Conservation (phyloP, 139 green algal genomes). For the Haematococcus sp. region DNA sequence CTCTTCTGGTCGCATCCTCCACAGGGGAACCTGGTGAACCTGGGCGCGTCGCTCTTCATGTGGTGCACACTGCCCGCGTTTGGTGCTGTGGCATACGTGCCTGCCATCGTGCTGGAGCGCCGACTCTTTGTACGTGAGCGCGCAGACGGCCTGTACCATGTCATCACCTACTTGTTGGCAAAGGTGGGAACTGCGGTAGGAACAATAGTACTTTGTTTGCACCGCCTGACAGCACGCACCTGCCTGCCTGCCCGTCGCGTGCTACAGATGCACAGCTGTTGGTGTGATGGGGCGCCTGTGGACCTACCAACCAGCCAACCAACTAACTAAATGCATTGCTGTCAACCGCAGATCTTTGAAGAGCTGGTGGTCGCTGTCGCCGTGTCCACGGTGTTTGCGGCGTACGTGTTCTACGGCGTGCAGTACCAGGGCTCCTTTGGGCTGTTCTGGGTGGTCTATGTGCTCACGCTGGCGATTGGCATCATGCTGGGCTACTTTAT, state of each 20-base stretch:
- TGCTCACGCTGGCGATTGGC: slow-evolving; percentile 21
- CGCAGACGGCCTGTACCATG: slow-evolving; percentile 74
- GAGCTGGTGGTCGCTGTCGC: neutral
- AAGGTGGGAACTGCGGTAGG: slow-evolving; percentile 72
- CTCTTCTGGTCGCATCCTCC: too few relatives aligned
- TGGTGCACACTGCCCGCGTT: slow-evolving; percentile 65
- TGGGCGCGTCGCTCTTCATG: slow-evolving; percentile 64
- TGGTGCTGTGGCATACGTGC: slow-evolving; percentile 71
- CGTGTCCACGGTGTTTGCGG: neutral
- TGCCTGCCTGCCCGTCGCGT: neutral
- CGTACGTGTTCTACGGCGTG: slow-evolving; percentile 17
- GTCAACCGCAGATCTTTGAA: too few relatives aligned
- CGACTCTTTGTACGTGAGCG: slow-evolving; percentile 73
- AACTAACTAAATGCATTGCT: neutral
- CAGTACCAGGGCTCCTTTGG: slow-evolving; percentile 33
- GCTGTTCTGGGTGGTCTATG: slow-evolving; percentile 53
- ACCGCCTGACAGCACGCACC: too few relatives aligned
- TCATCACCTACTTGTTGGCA: slow-evolving; percentile 69
- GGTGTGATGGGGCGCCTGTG: too few relatives aligned
- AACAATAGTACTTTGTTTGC: slow-evolving; percentile 14
- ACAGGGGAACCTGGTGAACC: slow-evolving; percentile 39
- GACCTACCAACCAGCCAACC: too few relatives aligned
- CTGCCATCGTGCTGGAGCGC: slow-evolving; percentile 75
- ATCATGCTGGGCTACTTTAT: slow-evolving; percentile 9
- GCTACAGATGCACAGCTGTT: neutral